Evolutionary conservation across 306 rosid genomes (phyloP).

Genomic region (Hippophae rhamnoides): DNA sequence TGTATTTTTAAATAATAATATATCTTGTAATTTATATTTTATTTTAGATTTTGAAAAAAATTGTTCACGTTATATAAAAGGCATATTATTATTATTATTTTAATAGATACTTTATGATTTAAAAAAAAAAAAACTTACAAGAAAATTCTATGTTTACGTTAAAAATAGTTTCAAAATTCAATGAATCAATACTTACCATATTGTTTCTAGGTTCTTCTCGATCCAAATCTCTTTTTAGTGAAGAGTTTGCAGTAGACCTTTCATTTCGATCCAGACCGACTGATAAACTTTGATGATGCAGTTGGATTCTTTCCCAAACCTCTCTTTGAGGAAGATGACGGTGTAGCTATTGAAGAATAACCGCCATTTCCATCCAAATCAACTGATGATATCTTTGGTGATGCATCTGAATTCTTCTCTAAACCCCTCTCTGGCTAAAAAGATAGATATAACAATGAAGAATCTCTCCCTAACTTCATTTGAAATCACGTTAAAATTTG

Average conservation of each 20-base stretch:
- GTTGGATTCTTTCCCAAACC: constrained; percentile 4
- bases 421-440: constrained; percentile 14
- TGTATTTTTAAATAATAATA: too few relatives aligned
- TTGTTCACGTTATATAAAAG: too few relatives aligned
- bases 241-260: not conserved
- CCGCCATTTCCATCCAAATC: constrained; percentile 11
- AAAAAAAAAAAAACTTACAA: too few relatives aligned
- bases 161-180: too few relatives aligned
- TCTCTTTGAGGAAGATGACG: constrained; percentile 12
- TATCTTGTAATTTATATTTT: too few relatives aligned
- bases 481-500: too few relatives aligned
- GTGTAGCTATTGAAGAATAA: constrained; percentile 13
- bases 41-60: too few relatives aligned
- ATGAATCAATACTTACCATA: too few relatives aligned
- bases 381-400: not conserved
- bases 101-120: too few relatives aligned
- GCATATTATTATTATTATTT: too few relatives aligned
- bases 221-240: constrained; percentile 8
- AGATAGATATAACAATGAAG: constrained; percentile 10
- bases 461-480: not conserved
- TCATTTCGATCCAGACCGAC: constrained; percentile 11
- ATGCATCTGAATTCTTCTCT: constrained; percentile 11
- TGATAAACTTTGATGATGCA: constrained; percentile 8
- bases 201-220: not conserved
- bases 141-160: too few relatives aligned